A percentile compares a stretch with the other conserved stretches of the same genome.
Conservation (phyloP, 1,284 basidiomycete species). For the Somion occarium region DNA sequence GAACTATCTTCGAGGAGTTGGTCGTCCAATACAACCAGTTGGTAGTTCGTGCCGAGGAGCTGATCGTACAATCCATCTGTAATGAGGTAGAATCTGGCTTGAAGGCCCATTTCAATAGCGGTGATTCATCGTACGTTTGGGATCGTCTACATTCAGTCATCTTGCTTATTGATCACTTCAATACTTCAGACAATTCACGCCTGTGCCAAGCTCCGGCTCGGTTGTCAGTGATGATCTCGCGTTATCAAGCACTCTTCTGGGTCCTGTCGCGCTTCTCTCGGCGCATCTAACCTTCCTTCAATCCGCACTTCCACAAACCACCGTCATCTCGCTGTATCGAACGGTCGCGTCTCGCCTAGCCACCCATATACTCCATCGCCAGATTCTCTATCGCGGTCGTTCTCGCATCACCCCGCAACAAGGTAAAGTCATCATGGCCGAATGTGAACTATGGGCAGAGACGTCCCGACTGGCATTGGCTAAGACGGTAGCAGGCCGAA, state of each 20-base stretch:
- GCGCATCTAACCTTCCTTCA: conserved; percentile 66
- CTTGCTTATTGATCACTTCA: no score
- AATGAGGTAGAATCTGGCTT: conserved; percentile 74
- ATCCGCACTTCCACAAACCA: conserved; percentile 50
- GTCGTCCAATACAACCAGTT: conserved; percentile 60
- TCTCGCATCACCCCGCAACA: conserved; percentile 48
- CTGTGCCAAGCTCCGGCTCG: conserved; percentile 5
- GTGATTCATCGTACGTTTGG: conserved; percentile 16
- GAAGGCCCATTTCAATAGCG: conserved; percentile 49
- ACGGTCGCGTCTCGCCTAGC: conserved; percentile 61
- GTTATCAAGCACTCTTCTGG: conserved; percentile 63
- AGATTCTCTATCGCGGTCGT: conserved; percentile 73
- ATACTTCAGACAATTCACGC: conserved; percentile 25
- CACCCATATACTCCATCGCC: conserved; percentile 77
- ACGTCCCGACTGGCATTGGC: conserved; percentile 60
- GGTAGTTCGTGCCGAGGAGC: conserved; percentile 73
- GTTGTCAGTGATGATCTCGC: conserved; percentile 37
- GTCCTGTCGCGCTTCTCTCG: conserved; percentile 68
- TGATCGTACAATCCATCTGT: conserved; percentile 77
- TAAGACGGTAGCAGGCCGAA: conserved; percentile 16
- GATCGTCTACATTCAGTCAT: no score
- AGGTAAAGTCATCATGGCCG: conserved; percentile 53
- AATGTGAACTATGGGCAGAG: conserved; percentile 77
- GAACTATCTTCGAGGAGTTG: conserved; percentile 75
- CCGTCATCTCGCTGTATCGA: conserved; percentile 61